These are phyloP conservation scores for Ceratobasidium sp. DNA, from an alignment of 1,284 basidiomycete species.

Conservation along the genomic window DNA sequence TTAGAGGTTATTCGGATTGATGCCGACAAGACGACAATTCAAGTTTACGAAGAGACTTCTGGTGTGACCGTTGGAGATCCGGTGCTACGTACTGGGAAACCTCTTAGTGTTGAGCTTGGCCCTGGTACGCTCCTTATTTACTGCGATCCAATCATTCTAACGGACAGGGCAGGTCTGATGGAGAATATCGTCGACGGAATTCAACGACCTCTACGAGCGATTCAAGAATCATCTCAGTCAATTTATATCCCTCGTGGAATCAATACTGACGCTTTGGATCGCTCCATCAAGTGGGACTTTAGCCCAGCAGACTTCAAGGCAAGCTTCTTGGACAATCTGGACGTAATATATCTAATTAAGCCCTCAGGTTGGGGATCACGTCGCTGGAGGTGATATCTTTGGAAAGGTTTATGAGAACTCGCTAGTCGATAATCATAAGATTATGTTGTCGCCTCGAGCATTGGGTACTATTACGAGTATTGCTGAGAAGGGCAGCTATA, in stretches of 20 bases:
- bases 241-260: conserved; percentile 99
- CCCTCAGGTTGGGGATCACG: conserved; percentile 90
- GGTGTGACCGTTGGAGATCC: conserved; percentile 99
- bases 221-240: conserved; percentile 95
- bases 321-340: conserved; percentile 35
- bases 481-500: conserved; percentile 95
- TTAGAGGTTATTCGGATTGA: conserved; percentile 98
- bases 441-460: conserved; percentile 94
- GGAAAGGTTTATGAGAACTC: conserved; percentile 98
- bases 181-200: conserved; percentile 99
- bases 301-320: conserved; percentile 87
- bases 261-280: conserved; percentile 95
- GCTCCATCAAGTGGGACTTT: conserved; percentile 95
- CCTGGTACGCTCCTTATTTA: conserved; percentile 73
- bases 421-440: conserved; percentile 95
- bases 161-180: conserved; percentile 81
- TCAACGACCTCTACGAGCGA: conserved; percentile 91
- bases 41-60: conserved; percentile 99
- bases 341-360: conserved; percentile 28
- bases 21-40: conserved; percentile 96
- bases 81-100: conserved; percentile 96
- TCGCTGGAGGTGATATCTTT: conserved; percentile 97
- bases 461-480: conserved; percentile 96
- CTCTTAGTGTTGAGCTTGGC: conserved; percentile 96
- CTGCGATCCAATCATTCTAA: conserved; percentile 34